These are phyloP conservation scores for Rutstroemia sp. DNA, from an alignment of 2,329 filamentous ascomycete species.

Conservation along the genomic window DNA sequence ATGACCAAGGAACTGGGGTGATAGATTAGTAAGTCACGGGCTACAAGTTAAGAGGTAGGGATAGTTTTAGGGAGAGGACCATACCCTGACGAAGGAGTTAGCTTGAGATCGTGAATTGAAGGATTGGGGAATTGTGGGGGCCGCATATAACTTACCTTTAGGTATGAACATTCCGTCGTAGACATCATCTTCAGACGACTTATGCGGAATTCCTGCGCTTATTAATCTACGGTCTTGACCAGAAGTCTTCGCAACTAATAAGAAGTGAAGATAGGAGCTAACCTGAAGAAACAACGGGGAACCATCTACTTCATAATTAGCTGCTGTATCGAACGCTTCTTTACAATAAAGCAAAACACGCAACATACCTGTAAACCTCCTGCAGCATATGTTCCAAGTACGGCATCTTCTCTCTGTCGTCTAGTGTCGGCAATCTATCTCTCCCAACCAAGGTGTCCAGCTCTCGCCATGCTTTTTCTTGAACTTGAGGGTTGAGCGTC, in stretches of 20 bases:
- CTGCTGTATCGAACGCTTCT: background rate
- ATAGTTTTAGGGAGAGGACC: background rate
- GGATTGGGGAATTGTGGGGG: background rate
- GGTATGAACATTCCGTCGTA: conserved; percentile 51
- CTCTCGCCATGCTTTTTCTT: conserved; percentile 38
- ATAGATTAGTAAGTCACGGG: too few species aligned
- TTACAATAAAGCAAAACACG: background rate
- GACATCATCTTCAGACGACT: conserved; percentile 44
- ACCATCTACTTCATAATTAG: conserved; percentile 28
- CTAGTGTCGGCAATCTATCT: background rate
- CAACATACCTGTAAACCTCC: conserved; percentile 32
- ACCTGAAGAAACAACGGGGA: conserved; percentile 29
- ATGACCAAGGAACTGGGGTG: conserved; percentile 19
- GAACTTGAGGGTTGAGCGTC: conserved; percentile 32
- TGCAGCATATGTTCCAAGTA: conserved; percentile 40
- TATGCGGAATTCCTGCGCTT: conserved; percentile 36
- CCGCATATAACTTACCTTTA: conserved; percentile 20
- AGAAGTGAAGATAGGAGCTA: background rate
- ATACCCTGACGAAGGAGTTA: background rate
- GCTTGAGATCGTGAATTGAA: too few species aligned
- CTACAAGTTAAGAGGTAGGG: background rate
- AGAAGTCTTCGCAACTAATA: background rate
- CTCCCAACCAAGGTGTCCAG: conserved; percentile 41
- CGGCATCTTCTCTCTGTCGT: conserved; percentile 35
- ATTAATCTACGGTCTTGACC: background rate